Evolutionary conservation across 2,329 filamentous ascomycete species (phyloP).

Genomic region (Apiospora kogelbergensis): DNA sequence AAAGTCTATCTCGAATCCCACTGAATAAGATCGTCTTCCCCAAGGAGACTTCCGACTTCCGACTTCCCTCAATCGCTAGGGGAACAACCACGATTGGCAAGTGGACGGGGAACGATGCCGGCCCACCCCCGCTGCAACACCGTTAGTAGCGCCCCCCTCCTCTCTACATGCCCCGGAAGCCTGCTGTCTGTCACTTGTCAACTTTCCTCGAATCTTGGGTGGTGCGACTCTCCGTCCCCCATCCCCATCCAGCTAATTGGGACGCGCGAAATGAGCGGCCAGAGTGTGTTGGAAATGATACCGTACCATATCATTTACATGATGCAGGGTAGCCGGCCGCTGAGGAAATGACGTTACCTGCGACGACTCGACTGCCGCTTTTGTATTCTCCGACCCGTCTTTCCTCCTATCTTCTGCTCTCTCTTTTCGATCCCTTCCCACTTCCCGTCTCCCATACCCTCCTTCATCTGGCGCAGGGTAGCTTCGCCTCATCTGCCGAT

Average conservation of each 20-base stretch:
- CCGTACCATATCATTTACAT: neutral
- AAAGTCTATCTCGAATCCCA: neutral
- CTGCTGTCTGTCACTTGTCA: neutral
- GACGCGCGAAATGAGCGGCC: neutral
- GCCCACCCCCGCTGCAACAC: neutral
- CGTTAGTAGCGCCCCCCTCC: neutral
- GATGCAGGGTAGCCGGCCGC: slow-evolving; percentile 2
- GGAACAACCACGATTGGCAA: neutral
- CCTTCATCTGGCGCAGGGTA: neutral
- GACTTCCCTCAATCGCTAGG: neutral
- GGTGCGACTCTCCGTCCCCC: neutral
- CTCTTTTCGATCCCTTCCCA: neutral
- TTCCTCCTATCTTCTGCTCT: neutral
- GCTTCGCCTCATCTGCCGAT: neutral
- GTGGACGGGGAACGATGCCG: neutral
- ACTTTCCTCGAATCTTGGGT: neutral
- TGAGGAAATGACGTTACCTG: neutral
- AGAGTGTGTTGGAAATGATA: neutral
- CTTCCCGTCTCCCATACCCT: neutral
- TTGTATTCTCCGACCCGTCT: neutral
- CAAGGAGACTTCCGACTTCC: neutral
- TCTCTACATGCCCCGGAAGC: neutral
- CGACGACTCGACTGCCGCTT: neutral
- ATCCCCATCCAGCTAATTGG: neutral
- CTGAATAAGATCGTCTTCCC: neutral